These are phyloP conservation scores for Rubus parviflorus DNA, from an alignment of 306 rosid genomes.

Conservation along the genomic window DNA sequence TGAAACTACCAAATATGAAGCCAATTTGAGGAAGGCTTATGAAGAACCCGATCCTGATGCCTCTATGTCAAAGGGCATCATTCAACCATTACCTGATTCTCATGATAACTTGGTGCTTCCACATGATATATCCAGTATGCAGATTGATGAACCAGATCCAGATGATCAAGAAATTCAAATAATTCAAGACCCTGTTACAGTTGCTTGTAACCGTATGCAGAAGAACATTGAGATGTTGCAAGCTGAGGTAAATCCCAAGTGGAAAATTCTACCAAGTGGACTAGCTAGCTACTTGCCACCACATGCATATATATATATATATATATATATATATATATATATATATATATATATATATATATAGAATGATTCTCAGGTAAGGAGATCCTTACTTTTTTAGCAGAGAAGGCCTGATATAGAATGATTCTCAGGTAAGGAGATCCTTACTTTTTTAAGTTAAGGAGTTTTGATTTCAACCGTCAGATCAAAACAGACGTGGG, in stretches of 20 bases:
- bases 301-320: too few relatives aligned
- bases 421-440: too few relatives aligned
- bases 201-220: constrained; percentile 55
- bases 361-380: too few relatives aligned
- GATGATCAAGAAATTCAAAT: constrained; percentile 82
- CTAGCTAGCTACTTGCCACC: too few relatives aligned
- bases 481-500: too few relatives aligned
- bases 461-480: too few relatives aligned
- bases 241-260: constrained; percentile 56
- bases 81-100: constrained; percentile 51
- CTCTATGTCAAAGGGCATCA: constrained; percentile 32
- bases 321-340: too few relatives aligned
- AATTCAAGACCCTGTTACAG: constrained; percentile 65
- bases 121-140: constrained; percentile 43
- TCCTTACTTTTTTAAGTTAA: too few relatives aligned
- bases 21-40: constrained; percentile 24
- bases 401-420: too few relatives aligned
- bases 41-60: constrained; percentile 34
- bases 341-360: too few relatives aligned
- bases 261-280: too few relatives aligned
- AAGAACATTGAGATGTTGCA: constrained; percentile 60
- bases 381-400: too few relatives aligned
- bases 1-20: constrained; percentile 20
- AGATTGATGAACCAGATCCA: constrained; percentile 71
- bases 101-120: constrained; percentile 40